Conservation (phyloP, 2,329 filamentous ascomycete genomes). For the Hypomyces rosellus region DNA sequence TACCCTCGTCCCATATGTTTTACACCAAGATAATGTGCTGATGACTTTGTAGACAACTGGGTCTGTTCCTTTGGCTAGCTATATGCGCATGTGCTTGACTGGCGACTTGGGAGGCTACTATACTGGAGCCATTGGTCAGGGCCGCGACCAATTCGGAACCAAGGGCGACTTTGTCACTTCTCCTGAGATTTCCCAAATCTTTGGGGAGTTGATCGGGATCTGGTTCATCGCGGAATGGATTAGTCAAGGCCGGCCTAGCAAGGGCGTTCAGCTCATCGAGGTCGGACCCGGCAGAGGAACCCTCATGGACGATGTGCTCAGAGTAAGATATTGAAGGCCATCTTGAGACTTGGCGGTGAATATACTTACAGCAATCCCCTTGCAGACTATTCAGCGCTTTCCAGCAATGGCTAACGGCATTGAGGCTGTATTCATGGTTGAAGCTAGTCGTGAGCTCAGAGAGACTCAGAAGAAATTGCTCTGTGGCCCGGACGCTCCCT, state of each 20-base stretch:
- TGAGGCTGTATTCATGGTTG: constrained; percentile 86
- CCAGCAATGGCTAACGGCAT: constrained; percentile 68
- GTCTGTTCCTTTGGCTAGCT: constrained; percentile 83
- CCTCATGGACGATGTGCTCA: constrained; percentile 91
- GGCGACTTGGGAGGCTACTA: constrained; percentile 91
- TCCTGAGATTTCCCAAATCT: constrained; percentile 94
- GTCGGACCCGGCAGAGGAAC: constrained; percentile 91
- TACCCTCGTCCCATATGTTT: background rate
- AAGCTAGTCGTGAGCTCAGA: constrained; percentile 78
- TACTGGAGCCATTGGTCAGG: constrained; percentile 62
- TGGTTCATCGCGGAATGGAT: constrained; percentile 98
- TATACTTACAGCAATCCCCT: constrained; percentile 1
- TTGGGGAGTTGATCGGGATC: constrained; percentile 87
- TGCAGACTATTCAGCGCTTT: constrained; percentile 79
- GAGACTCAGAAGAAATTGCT: constrained; percentile 73
- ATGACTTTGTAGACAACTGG: constrained; percentile 57
- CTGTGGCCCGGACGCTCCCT: constrained; percentile 62
- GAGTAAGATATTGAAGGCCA: constrained; percentile 48
- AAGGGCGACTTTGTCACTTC: constrained; percentile 96
- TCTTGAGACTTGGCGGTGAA: too few species aligned
- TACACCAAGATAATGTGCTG: background rate
- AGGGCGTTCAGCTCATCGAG: constrained; percentile 83
- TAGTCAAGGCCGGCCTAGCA: constrained; percentile 68
- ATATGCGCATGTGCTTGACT: constrained; percentile 98
- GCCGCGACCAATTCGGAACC: constrained; percentile 81